Evolutionary conservation across 2,329 filamentous ascomycete genomes (phyloP), one percentile per base, ranked within the genome.

Genomic region (Talaromyces sp.): DNA sequence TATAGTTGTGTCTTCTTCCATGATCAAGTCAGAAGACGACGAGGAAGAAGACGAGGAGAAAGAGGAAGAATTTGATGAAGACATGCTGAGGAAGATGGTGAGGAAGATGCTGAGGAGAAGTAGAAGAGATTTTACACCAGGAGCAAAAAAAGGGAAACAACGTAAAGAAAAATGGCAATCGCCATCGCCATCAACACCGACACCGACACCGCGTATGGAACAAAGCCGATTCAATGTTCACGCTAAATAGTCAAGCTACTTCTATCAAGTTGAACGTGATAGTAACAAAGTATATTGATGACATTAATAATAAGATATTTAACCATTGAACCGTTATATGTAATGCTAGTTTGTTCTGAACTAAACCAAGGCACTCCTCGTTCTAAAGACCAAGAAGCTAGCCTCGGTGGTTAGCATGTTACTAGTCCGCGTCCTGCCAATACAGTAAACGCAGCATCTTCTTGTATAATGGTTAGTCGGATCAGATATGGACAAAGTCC

Each of bases 401-500:
- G 17, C 35, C 35, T 38, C 35, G 35, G 32, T 38, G 35, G 35
- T 38, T 38, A 38, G 35, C 35, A 5, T 32, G 35, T 38, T 38
- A 38, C 35, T 38, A 7, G 14, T n/a, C 14, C n/a, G 35, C 35
- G 35, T 38, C 35, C 35, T 38, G 17, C 14, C 35, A 38, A 38
- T 9, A 17, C 35, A 38, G 35, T 38, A 38, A 38, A 38, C 9
- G 35, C 35, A n/a, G 35, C 17, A 17, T 38, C 35, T 38, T 26
- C 35, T 29, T 29, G 27, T 29, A 29, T 14, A 14, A 46, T 21
- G 3, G 21, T 29, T 29, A 38, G 48, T 32, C n/a, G 43, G 27
- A 24, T 66, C 61, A 80, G 65, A 84, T 78, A 35, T 71, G 68
- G 67, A 85, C 75, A 65, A 79, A 85, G 65, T 84, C 82, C 63